Conservation (phyloP, 345 rosid species). For the Eucalyptus cloeziana region DNA sequence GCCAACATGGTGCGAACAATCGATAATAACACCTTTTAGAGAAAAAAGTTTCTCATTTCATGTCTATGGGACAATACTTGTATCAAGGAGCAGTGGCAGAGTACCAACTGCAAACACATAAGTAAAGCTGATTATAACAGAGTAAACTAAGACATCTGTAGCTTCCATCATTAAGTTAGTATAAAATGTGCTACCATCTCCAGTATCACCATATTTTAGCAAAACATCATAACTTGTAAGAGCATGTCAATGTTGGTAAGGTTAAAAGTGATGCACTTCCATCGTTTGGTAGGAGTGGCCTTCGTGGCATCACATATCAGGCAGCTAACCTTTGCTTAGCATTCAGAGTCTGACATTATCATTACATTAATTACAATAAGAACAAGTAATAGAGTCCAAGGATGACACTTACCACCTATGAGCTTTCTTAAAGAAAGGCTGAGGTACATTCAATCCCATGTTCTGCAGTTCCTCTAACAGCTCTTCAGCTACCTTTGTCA, state of each 20-base stretch:
- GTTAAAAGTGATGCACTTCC: background rate
- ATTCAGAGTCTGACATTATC: background rate
- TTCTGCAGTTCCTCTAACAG: conserved; percentile 53
- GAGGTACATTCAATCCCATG: conserved; percentile 36
- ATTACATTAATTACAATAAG: background rate
- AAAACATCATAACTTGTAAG: background rate
- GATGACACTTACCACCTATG: conserved; percentile 59
- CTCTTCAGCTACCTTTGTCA: conserved; percentile 45
- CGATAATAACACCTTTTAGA: background rate
- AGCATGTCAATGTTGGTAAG: background rate
- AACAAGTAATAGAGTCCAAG: background rate
- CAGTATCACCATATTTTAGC: background rate
- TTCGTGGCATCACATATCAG: background rate
- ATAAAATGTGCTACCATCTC: background rate
- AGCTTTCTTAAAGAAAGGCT: conserved; percentile 71
- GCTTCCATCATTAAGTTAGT: background rate
- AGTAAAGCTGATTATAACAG: background rate
- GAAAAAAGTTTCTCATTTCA: background rate
- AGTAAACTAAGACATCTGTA: background rate
- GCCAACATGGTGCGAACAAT: background rate
- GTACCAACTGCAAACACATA: background rate
- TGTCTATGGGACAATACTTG: background rate
- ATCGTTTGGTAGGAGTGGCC: background rate
- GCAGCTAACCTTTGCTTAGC: background rate
- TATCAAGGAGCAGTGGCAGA: background rate